Percentiles rank a stretch among this genome's conserved stretches.
These are phyloP conservation scores for Solanum habrochaites DNA, from an alignment of 257 asterid species.

Conservation along the genomic window DNA sequence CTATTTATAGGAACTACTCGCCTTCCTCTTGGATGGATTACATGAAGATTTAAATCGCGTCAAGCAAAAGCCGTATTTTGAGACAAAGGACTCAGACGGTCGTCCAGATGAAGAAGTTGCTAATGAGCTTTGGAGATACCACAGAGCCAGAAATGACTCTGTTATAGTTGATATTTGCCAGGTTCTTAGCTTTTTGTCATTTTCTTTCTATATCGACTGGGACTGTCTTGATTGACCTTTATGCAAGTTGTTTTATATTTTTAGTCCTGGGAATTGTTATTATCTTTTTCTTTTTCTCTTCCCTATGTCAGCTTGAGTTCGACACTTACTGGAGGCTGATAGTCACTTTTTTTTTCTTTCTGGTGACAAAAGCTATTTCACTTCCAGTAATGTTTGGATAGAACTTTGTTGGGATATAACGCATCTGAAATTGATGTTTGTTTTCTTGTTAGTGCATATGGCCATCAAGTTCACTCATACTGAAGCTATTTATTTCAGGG, in stretches of 20 bases:
- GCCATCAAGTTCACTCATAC: not conserved
- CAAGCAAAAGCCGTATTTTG: conserved; percentile 86
- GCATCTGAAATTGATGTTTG: not conserved
- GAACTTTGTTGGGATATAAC: not conserved
- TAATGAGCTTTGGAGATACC: conserved; percentile 88
- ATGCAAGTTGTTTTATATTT: not conserved
- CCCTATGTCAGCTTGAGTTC: not conserved
- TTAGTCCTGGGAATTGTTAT: not conserved
- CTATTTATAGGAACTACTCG: conserved; percentile 78
- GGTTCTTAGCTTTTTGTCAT: conserved; percentile 26
- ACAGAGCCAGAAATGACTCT: conserved; percentile 90
- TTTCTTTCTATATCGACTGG: not conserved
- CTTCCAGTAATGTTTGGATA: not conserved
- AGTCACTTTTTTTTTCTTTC: not conserved
- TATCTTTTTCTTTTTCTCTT: not conserved
- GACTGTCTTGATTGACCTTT: not conserved
- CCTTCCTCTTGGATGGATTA: conserved; percentile 91
- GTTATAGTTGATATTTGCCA: conserved; percentile 89
- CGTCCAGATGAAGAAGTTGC: conserved; percentile 89
- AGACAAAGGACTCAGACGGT: conserved; percentile 72
- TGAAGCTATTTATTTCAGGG: conserved; percentile 44
- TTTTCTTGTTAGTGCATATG: not conserved
- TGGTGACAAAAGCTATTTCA: not conserved
- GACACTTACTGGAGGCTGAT: not conserved
- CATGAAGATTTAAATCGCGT: conserved; percentile 98